These are phyloP conservation scores for Saccharomycopsis sp. DNA, from an alignment of 805 yeast genomes.

Conservation along the genomic window DNA sequence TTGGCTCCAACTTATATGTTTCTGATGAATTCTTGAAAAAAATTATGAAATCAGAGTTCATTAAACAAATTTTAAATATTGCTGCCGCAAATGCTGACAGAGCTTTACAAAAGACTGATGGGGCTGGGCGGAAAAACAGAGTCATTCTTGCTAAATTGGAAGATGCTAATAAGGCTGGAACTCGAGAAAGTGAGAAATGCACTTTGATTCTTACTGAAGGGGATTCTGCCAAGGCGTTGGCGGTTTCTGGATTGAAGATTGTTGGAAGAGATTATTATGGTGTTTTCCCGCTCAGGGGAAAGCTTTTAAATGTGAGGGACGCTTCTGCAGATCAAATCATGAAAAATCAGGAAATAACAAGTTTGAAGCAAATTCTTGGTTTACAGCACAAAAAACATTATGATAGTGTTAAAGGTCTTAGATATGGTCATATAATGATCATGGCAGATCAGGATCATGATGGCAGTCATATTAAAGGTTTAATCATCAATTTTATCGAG, in stretches of 20 bases:
- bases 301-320: conserved; percentile 88
- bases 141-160: conserved; percentile 72
- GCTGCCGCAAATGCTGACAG: conserved; percentile 85
- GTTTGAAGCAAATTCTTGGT: conserved; percentile 91
- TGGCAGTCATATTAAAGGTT: conserved; percentile 96
- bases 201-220: conserved; percentile 94
- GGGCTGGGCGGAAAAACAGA: conserved; percentile 64
- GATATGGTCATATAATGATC: conserved; percentile 96
- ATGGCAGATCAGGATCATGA: conserved; percentile 99
- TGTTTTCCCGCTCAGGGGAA: conserved; percentile 92
- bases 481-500: conserved; percentile 86
- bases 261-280: conserved; percentile 95
- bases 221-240: conserved; percentile 87
- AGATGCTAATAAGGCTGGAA: conserved; percentile 96
- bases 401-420: conserved; percentile 58
- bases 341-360: conserved; percentile 90
- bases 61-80: conserved; percentile 62
- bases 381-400: conserved; percentile 85
- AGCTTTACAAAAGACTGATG: conserved; percentile 83
- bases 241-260: conserved; percentile 88
- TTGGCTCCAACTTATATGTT: conserved; percentile 79
- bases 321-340: conserved; percentile 93
- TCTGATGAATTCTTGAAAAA: conserved; percentile 69
- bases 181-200: conserved; percentile 84
- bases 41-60: conserved; percentile 62